Evolutionary conservation across 2,329 filamentous ascomycete species (phyloP), one percentile per base, ranked within the genome.

Genomic region (Metarhizium humberi): DNA sequence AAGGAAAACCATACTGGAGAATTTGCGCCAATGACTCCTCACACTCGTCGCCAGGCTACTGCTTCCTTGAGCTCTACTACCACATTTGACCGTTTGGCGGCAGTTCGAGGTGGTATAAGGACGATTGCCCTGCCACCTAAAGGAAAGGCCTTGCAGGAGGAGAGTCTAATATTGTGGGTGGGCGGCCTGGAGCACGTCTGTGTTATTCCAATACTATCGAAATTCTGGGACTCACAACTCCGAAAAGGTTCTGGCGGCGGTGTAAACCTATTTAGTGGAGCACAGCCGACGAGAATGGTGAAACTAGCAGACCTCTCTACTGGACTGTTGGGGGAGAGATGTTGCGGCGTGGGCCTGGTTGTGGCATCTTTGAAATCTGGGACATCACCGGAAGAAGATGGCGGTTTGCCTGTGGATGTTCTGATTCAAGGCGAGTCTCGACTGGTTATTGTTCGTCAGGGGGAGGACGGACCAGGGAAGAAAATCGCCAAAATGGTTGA

Each of bases 21-120:
- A 40, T 84, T 85, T 59, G 79, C 80, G 10, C 82, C 82, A 10
- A 82, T 85, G 81, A 85, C 82, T 1, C 82, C 82, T 0, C 80
- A 83, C 58, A 81, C 80, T 10, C 73, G 82, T 43, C 76, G 77
- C 43, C 78, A 81, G 57, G 78, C 75, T 4, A 70, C 79, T 4
- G 71, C 73, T 11, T 73, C 74, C 1, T 66, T 75, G 45, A 71
- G 73, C 34, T 68, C 75, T 16, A 68, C 67, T 0, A 66, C 71
- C 6, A 75, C 76, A 0, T 70, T 76, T 5, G 80, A 82, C 58
- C 77, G 78, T 3, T 70, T 84, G 2, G 73, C 76, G 4, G 67
- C 75, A 1, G 73, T 82, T 3, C 74, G 69, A 25, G 81, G 81
- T 43, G 79, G 80, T 13, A 72, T 84, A n/a, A 67, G 71, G 3